These are phyloP conservation scores for Rhodotorula kratochvilovae DNA, from an alignment of 768 basidiomycete species.

Conservation along the genomic window DNA sequence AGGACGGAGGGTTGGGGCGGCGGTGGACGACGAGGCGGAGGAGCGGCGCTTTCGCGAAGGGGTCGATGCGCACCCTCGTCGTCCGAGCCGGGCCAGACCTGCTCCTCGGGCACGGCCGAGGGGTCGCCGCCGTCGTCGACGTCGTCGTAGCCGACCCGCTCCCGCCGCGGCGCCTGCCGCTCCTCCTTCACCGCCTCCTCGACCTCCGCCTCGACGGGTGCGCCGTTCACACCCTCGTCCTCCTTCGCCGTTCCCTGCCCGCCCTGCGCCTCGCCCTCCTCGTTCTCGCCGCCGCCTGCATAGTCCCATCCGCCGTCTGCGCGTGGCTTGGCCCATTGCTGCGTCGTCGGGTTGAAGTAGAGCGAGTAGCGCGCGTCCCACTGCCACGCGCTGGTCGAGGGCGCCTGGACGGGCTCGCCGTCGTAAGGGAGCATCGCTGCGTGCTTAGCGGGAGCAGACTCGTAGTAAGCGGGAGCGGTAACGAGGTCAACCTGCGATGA, in stretches of 20 bases:
- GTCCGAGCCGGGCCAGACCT: slow-evolving; percentile 28
- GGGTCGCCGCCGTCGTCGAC: neutral
- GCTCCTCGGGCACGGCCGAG: slow-evolving; percentile 18
- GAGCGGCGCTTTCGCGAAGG: slow-evolving; percentile 16
- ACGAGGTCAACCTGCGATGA: too few relatives aligned
- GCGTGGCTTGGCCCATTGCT: slow-evolving; percentile 20
- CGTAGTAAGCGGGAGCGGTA: neutral
- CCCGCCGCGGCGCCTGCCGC: neutral
- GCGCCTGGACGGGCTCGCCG: slow-evolving; percentile 5
- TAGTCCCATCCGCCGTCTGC: slow-evolving; percentile 28
- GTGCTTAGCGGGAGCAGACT: neutral
- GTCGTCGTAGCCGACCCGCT: neutral
- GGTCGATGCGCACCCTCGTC: neutral
- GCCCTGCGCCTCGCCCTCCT: neutral
- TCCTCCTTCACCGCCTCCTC: too few relatives aligned
- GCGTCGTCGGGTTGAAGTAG: slow-evolving; percentile 18
- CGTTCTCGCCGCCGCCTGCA: neutral
- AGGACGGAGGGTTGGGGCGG: slow-evolving; percentile 16
- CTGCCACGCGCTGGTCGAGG: slow-evolving; percentile 20
- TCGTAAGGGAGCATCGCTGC: neutral
- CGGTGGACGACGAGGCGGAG: slow-evolving; percentile 34
- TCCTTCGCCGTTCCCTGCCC: neutral
- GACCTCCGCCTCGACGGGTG: neutral
- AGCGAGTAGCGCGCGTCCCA: slow-evolving; percentile 12
- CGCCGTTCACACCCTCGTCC: neutral